Percentiles rank a stretch among this genome's conserved stretches.
Evolutionary conservation across 768 basidiomycete genomes (phyloP).

Genomic region (Pleurotus tuber-regium): DNA sequence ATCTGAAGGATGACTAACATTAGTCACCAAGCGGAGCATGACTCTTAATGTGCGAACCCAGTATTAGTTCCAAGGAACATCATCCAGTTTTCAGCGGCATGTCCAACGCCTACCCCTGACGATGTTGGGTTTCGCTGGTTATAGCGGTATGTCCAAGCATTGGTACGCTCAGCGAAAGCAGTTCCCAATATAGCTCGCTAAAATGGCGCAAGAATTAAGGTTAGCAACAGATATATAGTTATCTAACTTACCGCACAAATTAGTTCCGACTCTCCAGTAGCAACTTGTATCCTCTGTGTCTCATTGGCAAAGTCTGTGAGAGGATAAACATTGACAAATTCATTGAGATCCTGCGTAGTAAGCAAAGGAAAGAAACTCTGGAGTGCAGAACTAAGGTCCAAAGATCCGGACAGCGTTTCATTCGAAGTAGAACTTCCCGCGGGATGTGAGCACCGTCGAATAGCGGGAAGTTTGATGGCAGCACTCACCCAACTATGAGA

Average conservation of each 20-base stretch:
- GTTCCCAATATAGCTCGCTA: constrained; percentile 46
- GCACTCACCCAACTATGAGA: constrained; percentile 54
- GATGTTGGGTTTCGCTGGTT: constrained; percentile 51
- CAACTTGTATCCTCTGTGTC: constrained; percentile 38
- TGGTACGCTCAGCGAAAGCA: constrained; percentile 31
- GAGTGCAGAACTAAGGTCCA: constrained; percentile 34
- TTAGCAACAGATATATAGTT: background rate
- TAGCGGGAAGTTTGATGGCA: background rate
- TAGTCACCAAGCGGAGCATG: background rate
- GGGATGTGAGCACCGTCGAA: background rate
- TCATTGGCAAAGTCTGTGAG: constrained; percentile 39
- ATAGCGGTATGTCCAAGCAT: constrained; percentile 56
- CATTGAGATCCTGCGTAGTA: constrained; percentile 33
- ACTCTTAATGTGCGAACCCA: no score
- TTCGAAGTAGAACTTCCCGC: constrained; percentile 55
- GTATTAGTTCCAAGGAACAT: constrained; percentile 62
- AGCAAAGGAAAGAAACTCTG: constrained; percentile 44
- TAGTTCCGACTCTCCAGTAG: constrained; percentile 48
- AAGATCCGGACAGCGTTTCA: constrained; percentile 49
- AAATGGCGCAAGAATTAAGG: background rate
- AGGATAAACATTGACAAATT: constrained; percentile 41
- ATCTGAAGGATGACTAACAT: constrained; percentile 23
- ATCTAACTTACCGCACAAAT: constrained; percentile 48
- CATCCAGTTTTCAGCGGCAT: constrained; percentile 68
- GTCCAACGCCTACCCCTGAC: constrained; percentile 33